Evolutionary conservation across 495 filamentous ascomycete species (phyloP), one percentile per base, ranked within the genome.

Genomic region (Daldinia vernicosa): DNA sequence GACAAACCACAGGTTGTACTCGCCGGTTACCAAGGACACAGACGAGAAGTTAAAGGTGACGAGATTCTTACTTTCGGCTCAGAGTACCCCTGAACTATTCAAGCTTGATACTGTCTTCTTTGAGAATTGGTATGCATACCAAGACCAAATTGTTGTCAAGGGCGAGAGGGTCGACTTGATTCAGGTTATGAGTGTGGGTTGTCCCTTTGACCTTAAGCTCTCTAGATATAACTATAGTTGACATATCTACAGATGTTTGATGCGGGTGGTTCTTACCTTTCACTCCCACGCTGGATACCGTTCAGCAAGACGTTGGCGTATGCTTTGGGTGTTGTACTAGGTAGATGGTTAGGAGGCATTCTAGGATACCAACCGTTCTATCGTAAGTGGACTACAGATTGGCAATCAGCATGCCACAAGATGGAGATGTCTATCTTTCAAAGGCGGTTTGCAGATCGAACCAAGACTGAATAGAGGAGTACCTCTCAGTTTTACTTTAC

Each of bases 61-160:
- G 24, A 72, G 40, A 27, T 78, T 80, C 50, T 15, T 77, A 58
- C 74, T 80, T 28, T 78, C 75, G 12, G 82, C 78, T 2, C 61
- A 74, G 66, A 74, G 69, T 11, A 78, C 80, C 3, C 50, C 59
- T 15, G 71, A 78, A 51, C 35, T 68, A 35, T 83, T 79, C 57
- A 64, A 74, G 63, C 78, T 85, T 3, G 81, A 86, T 74, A 77
- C 73, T 1, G 70, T 82, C 32, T 87, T 87, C 75, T 86, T 87
- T 47, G 80, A 86, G 74, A 87, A 87, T 54, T 87, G 83, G 84
- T 86, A 86, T 67, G 79, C 76, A 22, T 85, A 85, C 58, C 84
- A 84, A 74, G 82, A 86, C 60, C 79, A 81, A 47, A 69, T 84
- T 8, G 39, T 84, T 5, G 60, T 82, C n/a, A 54, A 78, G 14